Evolutionary conservation across 805 yeast genomes (phyloP).

Genomic region (Kuraishia piskuri): DNA sequence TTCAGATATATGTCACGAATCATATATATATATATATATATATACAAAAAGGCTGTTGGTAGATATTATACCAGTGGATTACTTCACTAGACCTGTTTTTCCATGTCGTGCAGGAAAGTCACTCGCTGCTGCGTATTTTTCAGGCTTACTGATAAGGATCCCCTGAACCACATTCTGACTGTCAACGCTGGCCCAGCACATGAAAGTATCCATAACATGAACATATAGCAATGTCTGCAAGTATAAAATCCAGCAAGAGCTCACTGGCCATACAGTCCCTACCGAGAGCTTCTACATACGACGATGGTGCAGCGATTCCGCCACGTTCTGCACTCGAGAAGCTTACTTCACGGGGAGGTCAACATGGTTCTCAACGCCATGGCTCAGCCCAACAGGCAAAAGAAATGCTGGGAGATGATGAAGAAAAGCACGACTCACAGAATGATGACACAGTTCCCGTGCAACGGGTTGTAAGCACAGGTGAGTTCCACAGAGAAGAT

Average conservation of each 20-base stretch:
- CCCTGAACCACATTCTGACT: no score
- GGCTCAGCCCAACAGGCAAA: not conserved
- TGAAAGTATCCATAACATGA: not conserved
- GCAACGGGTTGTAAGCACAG: not conserved
- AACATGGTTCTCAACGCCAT: not conserved
- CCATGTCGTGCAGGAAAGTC: no score
- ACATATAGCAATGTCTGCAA: not conserved
- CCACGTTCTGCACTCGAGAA: not conserved
- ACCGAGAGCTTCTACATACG: not conserved
- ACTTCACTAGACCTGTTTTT: no score
- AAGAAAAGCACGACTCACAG: not conserved
- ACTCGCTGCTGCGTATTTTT: no score
- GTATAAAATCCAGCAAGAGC: not conserved
- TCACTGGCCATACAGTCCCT: not conserved
- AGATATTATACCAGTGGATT: no score
- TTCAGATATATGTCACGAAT: no score
- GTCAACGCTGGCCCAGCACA: no score
- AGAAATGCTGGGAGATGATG: not conserved
- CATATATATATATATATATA: no score
- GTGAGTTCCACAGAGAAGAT: constrained; percentile 4
- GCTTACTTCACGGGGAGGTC: not conserved
- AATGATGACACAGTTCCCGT: not conserved
- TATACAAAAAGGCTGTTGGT: no score
- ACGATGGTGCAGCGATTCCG: not conserved
- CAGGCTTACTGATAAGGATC: no score